These are phyloP conservation scores for Grammothele lineata DNA, from an alignment of 768 basidiomycete genomes.

Conservation along the genomic window DNA sequence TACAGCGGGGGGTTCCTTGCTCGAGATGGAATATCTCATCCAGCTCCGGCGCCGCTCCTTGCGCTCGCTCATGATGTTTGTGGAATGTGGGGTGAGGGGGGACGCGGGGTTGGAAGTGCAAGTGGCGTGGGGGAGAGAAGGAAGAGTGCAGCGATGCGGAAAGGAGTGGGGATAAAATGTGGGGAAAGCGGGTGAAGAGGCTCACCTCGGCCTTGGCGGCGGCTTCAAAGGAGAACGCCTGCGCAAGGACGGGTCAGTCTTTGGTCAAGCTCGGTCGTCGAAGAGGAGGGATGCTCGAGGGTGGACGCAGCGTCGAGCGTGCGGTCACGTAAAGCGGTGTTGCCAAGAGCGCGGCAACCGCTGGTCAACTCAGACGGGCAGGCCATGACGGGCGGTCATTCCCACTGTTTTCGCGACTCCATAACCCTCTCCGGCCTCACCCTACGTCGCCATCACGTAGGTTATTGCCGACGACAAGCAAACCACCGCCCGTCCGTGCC, in stretches of 20 bases:
- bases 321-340: conserved; percentile 8
- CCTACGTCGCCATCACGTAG: too few species aligned
- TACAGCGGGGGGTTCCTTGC: conserved; percentile 13
- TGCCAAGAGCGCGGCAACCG: conserved; percentile 11
- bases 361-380: too few species aligned
- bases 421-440: too few species aligned
- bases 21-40: conserved; percentile 22
- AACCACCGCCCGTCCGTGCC: too few species aligned
- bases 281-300: too few species aligned
- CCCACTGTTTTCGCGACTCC: too few species aligned
- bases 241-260: conserved; percentile 13
- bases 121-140: conserved; percentile 1
- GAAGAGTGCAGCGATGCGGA: background rate
- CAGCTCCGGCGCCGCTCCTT: conserved; percentile 24
- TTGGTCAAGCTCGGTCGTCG: too few species aligned
- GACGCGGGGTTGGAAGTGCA: background rate
- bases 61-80: conserved; percentile 20
- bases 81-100: background rate
- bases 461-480: too few species aligned
- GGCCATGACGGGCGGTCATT: too few species aligned
- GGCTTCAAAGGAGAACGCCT: conserved; percentile 19
- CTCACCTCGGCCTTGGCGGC: conserved; percentile 27
- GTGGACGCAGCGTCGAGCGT: background rate
- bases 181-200: conserved; percentile 6
- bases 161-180: conserved; percentile 1